Evolutionary conservation across 2,329 filamentous ascomycete species (phyloP).

Genomic region (Botrytis squamosa): DNA sequence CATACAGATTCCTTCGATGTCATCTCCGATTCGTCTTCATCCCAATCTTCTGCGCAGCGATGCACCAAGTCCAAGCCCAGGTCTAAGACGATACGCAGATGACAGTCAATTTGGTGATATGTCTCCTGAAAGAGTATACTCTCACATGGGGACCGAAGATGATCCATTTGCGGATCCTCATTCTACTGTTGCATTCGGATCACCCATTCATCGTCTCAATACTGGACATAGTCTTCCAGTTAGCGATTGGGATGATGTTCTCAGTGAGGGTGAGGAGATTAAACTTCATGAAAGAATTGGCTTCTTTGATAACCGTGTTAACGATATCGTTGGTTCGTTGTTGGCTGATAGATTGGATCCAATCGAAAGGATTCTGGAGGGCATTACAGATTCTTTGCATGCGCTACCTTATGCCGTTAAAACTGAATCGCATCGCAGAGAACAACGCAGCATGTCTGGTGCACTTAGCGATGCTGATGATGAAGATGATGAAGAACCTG

Average conservation of each 20-base stretch:
- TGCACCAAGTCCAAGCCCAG: conserved; percentile 71
- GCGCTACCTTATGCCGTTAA: conserved; percentile 50
- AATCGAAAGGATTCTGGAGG: conserved; percentile 73
- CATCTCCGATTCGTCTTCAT: conserved; percentile 54
- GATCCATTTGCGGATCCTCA: conserved; percentile 37
- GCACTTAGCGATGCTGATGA: conserved; percentile 87
- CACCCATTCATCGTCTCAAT: conserved; percentile 62
- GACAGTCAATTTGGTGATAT: conserved; percentile 8
- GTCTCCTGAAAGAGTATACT: conserved; percentile 46
- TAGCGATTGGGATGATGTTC: conserved; percentile 90
- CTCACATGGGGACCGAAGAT: conserved; percentile 46
- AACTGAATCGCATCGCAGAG: conserved; percentile 55
- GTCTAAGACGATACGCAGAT: conserved; percentile 36
- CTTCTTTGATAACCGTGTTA: conserved; percentile 91
- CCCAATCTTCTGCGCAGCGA: conserved; percentile 62
- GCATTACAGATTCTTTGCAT: conserved; percentile 69
- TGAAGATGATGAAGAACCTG: conserved; percentile 67
- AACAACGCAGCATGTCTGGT: conserved; percentile 66
- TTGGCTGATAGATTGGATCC: conserved; percentile 76
- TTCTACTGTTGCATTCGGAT: conserved; percentile 48
- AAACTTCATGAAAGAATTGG: conserved; percentile 78
- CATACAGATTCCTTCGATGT: conserved; percentile 44
- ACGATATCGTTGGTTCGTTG: conserved; percentile 76
- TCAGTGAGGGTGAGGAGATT: conserved; percentile 77
- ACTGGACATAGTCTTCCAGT: conserved; percentile 62